Evolutionary conservation across 257 asterid species (phyloP).

Genomic region (Fraxinus pennsylvanica): DNA sequence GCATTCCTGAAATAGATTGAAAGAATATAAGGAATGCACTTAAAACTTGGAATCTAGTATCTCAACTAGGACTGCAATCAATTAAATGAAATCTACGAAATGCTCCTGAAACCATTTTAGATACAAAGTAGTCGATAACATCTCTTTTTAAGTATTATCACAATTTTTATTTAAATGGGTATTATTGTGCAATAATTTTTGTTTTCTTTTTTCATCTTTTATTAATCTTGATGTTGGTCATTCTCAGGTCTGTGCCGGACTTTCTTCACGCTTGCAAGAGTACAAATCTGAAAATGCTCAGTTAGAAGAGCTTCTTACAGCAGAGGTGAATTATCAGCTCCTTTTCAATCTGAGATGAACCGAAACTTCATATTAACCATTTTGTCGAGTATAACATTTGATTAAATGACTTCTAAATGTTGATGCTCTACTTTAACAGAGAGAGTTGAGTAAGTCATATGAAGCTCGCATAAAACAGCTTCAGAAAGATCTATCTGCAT

Average conservation of each 20-base stretch:
- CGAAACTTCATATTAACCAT: constrained; percentile 7
- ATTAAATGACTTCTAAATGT: constrained; percentile 26
- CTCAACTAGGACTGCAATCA: background rate
- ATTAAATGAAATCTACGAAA: background rate
- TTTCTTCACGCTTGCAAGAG: constrained; percentile 97
- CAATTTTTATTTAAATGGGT: constrained; percentile 2
- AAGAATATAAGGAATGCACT: background rate
- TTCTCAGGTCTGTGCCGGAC: constrained; percentile 96
- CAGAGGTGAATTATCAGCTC: constrained; percentile 65
- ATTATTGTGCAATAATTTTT: constrained; percentile 2
- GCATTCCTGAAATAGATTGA: background rate
- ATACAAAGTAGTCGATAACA: background rate
- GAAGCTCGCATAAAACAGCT: constrained; percentile 85
- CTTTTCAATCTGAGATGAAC: constrained; percentile 24
- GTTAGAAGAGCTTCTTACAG: constrained; percentile 88
- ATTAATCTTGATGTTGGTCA: constrained; percentile 21
- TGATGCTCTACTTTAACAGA: constrained; percentile 52
- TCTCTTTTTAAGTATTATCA: background rate
- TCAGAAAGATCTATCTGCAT: constrained; percentile 68
- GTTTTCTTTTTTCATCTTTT: constrained; percentile 16
- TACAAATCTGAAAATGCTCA: constrained; percentile 98
- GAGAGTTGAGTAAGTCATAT: constrained; percentile 85
- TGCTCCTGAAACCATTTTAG: background rate
- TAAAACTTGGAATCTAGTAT: background rate
- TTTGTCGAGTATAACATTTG: constrained; percentile 20